Base-by-base conservation (phyloP, 139 green algal genomes). In the Chlamydomonas sphaeroides region DNA sequence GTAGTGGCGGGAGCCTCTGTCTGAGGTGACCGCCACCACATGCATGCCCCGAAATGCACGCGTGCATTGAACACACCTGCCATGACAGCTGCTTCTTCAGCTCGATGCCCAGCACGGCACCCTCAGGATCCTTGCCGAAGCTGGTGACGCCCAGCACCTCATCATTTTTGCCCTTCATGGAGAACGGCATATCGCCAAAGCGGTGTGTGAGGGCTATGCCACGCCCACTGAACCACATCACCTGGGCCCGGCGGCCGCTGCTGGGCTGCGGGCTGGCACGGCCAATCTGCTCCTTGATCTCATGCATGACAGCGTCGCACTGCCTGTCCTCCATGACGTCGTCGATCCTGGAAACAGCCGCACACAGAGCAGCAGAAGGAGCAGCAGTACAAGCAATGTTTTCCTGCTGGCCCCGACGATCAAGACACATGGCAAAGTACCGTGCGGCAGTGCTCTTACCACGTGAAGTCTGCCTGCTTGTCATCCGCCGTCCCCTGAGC, bases 41-140 rank as follows among this genome's bases (percentile, higher is more conserved):
- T n/a, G n/a, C n/a, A n/a, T n/a, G n/a, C n/a, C n/a, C n/a, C n/a
- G n/a, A n/a, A n/a, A n/a, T n/a, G n/a, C n/a, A n/a, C n/a, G n/a
- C 59, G 28, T 17, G 28, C 59, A 18, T 35, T 65, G 15, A 42
- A 42, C 62, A 68, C 33, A 68, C 62, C 62, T 68, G 62, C 62
- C 33, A 45, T 42, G 62, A 14, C 62, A 68, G 62, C 62, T 68
- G 42, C 33, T 42, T 68, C 62, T 41, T 68, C 5, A 68, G 62
- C 32, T 68, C 32, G 62, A 68, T 15, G 62, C 62, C 62, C 33
- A 68, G 62, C 62, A 68, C 62, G 32, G 62, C 62, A 42, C 62
- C 62, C 32, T 6, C 26, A 3, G 32, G 8, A 26, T 5, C 62
- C 10, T 15, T 3, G 62, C 62, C 62, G 15, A 30, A 68, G 62